These are phyloP conservation scores for Suillus spraguei DNA, from an alignment of 768 basidiomycete species.

Conservation along the genomic window DNA sequence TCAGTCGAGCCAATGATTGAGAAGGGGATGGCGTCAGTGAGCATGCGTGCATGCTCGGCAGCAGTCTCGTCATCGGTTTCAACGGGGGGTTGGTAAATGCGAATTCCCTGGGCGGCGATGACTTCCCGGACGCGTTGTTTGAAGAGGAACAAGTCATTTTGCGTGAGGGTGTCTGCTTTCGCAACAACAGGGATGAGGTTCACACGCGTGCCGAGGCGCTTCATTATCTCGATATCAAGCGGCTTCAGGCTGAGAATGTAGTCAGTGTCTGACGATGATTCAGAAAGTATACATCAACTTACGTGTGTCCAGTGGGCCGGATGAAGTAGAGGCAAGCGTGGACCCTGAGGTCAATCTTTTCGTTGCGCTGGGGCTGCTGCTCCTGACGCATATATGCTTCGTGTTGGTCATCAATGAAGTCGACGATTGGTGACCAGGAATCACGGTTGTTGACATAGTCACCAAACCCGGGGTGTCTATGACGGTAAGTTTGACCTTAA, in stretches of 20 bases:
- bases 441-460: slow-evolving; percentile 99
- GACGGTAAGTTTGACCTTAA: slow-evolving; percentile 99
- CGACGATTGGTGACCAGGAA: slow-evolving; percentile 97
- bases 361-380: slow-evolving; percentile 93
- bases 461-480: slow-evolving; percentile 98
- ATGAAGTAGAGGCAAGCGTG: slow-evolving; percentile 99
- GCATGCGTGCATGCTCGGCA: slow-evolving; percentile 85
- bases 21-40: slow-evolving; percentile 94
- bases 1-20: slow-evolving; percentile 98
- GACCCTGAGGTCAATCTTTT: slow-evolving; percentile 94
- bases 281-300: slow-evolving; percentile 35
- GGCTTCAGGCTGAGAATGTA: slow-evolving; percentile 72
- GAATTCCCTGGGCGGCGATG: slow-evolving; percentile 88
- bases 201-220: slow-evolving; percentile 95
- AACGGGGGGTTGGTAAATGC: slow-evolving; percentile 91
- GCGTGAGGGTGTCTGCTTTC: slow-evolving; percentile 97
- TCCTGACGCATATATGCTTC: slow-evolving; percentile 97
- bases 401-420: slow-evolving; percentile 97
- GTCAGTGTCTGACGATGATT: slow-evolving; percentile 7
- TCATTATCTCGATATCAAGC: slow-evolving; percentile 99
- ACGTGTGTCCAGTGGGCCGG: slow-evolving; percentile 96
- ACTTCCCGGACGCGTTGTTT: slow-evolving; percentile 95
- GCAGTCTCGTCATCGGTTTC: slow-evolving; percentile 86
- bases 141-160: slow-evolving; percentile 87
- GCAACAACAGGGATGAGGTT: slow-evolving; percentile 98